Conservation (phyloP, 73 alveolate genomes). For the Paramecium bursaria region DNA sequence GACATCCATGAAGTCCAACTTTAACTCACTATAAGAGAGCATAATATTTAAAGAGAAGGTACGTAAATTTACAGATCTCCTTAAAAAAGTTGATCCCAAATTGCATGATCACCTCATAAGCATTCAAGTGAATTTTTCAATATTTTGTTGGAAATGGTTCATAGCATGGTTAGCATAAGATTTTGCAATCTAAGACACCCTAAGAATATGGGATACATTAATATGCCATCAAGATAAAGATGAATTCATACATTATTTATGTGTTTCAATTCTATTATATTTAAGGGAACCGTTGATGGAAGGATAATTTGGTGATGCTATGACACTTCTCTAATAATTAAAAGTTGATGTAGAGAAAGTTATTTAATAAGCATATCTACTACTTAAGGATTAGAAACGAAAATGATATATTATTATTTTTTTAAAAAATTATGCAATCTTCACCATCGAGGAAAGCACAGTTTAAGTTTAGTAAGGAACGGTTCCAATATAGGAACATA, state of each 20-base stretch:
- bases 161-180: slow-evolving; percentile 20
- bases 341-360: too few relatives aligned
- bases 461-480: slow-evolving; percentile 58
- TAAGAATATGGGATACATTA: slow-evolving; percentile 37
- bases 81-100: slow-evolving; percentile 30
- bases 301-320: slow-evolving; percentile 27
- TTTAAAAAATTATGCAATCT: slow-evolving; percentile 12
- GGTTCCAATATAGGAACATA: slow-evolving; percentile 31
- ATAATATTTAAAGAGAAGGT: background rate
- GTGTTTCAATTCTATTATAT: slow-evolving; percentile 12
- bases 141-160: slow-evolving; percentile 20
- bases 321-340: too few relatives aligned
- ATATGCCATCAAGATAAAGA: slow-evolving; percentile 23
- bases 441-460: slow-evolving; percentile 59
- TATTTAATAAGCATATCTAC: too few relatives aligned
- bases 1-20: slow-evolving; percentile 24
- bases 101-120: slow-evolving; percentile 19
- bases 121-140: slow-evolving; percentile 5
- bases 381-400: too few relatives aligned
- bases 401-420: slow-evolving; percentile 12
- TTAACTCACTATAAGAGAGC: background rate
- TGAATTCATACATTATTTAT: background rate
- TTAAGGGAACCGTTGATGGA: background rate
- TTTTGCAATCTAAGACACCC: background rate
- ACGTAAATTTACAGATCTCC: background rate